phyloP scores from a whole-genome alignment of 192 early-diverging fungal species.

The Coemansia brasiliensis region DNA sequence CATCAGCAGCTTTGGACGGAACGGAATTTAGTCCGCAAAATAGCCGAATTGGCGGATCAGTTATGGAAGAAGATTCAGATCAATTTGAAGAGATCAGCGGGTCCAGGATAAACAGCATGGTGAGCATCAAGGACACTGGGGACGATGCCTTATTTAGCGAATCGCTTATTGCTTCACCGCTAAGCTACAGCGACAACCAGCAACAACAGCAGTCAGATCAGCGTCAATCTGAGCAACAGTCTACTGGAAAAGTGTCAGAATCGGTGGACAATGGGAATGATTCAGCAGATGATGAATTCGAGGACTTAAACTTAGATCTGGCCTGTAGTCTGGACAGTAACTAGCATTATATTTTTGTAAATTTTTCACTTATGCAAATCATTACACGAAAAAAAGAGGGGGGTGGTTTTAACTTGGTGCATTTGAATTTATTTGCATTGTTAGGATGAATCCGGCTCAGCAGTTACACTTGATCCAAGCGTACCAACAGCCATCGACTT shows the following conservation, averaged over 20 bases:
- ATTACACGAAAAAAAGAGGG: no score
- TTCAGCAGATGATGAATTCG: constrained; percentile 30
- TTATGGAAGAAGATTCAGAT: constrained; percentile 32
- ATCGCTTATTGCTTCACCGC: constrained; percentile 19
- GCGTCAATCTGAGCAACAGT: constrained; percentile 3
- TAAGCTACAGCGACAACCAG: constrained; percentile 5
- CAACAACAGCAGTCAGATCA: no score
- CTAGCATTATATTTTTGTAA: constrained; percentile 7
- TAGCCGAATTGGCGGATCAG: constrained; percentile 4
- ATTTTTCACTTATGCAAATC: constrained; percentile 5
- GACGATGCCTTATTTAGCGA: constrained; percentile 38
- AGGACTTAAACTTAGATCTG: constrained; percentile 45
- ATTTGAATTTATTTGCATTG: no score
- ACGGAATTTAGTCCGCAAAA: constrained; percentile 1
- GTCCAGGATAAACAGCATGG: constrained; percentile 3
- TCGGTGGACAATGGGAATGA: constrained; percentile 5
- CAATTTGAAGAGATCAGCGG: constrained; percentile 43
- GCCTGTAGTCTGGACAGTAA: constrained; percentile 26
- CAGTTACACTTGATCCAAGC: not conserved
- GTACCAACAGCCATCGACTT: constrained; percentile 45
- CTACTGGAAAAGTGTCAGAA: not conserved
- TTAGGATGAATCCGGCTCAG: no score
- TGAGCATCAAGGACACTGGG: constrained; percentile 1
- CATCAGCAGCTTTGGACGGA: constrained; percentile 13
- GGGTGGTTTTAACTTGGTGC: no score